Evolutionary conservation across 1,284 basidiomycete genomes (phyloP), one percentile per base, ranked within the genome.

Genomic region (Amylostereum areolatum): DNA sequence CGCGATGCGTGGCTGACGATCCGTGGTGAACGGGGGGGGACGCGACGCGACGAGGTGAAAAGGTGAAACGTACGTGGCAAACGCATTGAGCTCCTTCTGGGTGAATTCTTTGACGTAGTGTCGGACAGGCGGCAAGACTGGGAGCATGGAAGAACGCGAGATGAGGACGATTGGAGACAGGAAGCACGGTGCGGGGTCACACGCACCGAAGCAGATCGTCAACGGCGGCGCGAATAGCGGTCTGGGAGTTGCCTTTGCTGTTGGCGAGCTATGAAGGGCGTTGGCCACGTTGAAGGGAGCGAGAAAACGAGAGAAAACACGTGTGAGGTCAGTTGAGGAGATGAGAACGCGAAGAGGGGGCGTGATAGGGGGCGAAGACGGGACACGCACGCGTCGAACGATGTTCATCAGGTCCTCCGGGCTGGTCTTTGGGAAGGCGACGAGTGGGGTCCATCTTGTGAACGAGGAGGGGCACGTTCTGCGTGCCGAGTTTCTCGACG

Each of bases 371-470:
- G n/a, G n/a, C n/a, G n/a, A n/a, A n/a, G n/a, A n/a, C n/a, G n/a
- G n/a, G n/a, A n/a, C 57, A 79, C 83, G 68, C 71, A 91, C 89
- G 79, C 85, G 82, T 77, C 78, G 75, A 52, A 89, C 81, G 58
- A 83, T 81, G 53, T 71, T 64, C 65, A 89, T 73, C 53, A 92
- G 75, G 61, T 81, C 77, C 43, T 73, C 67, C 8, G 80, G 68
- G 58, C n/a, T 83, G 74, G 47, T 83, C 82, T 71, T 85, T 87
- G 51, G 89, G 88, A 32, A 89, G 73, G 42, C 78, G 74, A 48
- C 84, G 75, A 52, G 77, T 77, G 25, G 82, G 71, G 63, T 91
- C 87, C 88, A 91, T 91, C 67, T 89, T 89, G 72, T 91, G 88
- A 7, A 91, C 89, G 49, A 84, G 77, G 46, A 91, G 74, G 31